Conservation (phyloP, 2,329 filamentous ascomycete genomes). For the Helminthosporium solani region DNA sequence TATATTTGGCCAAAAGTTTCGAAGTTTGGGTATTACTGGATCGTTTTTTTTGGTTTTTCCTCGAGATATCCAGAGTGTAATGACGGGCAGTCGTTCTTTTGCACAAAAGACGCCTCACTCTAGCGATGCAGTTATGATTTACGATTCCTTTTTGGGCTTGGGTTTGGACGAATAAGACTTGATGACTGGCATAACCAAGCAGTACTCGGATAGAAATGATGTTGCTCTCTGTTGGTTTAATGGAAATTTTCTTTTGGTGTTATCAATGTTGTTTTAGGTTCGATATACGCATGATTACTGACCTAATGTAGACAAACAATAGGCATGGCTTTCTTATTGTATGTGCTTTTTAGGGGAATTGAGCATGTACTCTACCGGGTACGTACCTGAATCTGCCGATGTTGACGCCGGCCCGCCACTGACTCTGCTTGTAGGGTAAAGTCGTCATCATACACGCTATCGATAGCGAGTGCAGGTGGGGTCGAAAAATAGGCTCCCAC, state of each 20-base stretch:
- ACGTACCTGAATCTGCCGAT: slow-evolving; percentile 3
- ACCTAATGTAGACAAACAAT: neutral
- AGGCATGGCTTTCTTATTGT: neutral
- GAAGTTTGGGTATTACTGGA: slow-evolving; percentile 21
- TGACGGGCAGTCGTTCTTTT: slow-evolving; percentile 26
- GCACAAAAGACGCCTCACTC: slow-evolving; percentile 36
- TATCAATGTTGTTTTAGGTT: neutral
- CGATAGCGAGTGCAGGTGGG: neutral
- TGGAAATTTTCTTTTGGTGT: slow-evolving; percentile 13
- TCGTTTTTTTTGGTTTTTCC: slow-evolving; percentile 22
- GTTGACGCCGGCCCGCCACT: neutral
- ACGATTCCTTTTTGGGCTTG: slow-evolving; percentile 17
- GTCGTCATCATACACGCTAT: neutral
- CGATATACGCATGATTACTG: neutral
- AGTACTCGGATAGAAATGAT: slow-evolving; percentile 20
- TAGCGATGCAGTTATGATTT: slow-evolving; percentile 38
- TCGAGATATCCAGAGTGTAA: slow-evolving; percentile 40
- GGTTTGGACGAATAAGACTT: slow-evolving; percentile 1
- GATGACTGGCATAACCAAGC: neutral
- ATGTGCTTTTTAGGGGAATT: neutral
- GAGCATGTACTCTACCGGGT: neutral
- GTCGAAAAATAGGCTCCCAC: neutral
- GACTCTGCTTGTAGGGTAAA: neutral
- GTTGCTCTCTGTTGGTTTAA: slow-evolving; percentile 12
- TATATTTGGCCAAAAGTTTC: slow-evolving; percentile 25